Percentiles rank a stretch among this genome's conserved stretches.
These are phyloP conservation scores for Apiospora arundinis DNA, from an alignment of 2,329 filamentous ascomycete genomes.

Conservation along the genomic window DNA sequence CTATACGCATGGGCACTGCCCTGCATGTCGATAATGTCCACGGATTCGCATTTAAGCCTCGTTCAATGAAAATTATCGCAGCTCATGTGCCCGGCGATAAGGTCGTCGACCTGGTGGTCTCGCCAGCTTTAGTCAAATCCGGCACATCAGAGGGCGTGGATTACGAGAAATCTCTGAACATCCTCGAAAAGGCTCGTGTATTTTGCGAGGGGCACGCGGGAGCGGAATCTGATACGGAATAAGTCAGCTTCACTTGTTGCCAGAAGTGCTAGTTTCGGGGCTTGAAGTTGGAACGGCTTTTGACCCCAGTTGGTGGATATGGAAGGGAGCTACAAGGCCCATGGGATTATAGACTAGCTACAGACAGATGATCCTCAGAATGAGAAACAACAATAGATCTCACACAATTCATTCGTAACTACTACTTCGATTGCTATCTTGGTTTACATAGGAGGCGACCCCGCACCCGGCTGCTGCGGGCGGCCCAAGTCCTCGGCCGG, in stretches of 20 bases:
- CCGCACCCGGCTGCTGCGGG: not conserved
- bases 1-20: not conserved
- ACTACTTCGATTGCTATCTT: not conserved
- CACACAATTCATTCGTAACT: not conserved
- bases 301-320: too few relatives aligned
- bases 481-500: not conserved
- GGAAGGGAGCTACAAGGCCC: not conserved
- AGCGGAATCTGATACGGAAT: not conserved
- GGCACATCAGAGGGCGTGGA: not conserved
- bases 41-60: not conserved
- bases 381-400: not conserved
- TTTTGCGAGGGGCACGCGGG: too few relatives aligned
- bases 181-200: not conserved
- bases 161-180: not conserved
- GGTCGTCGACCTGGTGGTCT: not conserved
- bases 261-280: not conserved
- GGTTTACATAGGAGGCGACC: not conserved
- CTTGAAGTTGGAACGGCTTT: too few relatives aligned
- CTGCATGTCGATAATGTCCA: not conserved
- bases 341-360: not conserved
- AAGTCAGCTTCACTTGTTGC: not conserved
- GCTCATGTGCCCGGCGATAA: not conserved
- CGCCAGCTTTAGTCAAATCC: not conserved
- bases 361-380: not conserved
- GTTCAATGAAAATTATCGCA: not conserved